phyloP scores from a whole-genome alignment of 1,139 yeast species.

The Hemisphaericaspora lyxosophila region DNA sequence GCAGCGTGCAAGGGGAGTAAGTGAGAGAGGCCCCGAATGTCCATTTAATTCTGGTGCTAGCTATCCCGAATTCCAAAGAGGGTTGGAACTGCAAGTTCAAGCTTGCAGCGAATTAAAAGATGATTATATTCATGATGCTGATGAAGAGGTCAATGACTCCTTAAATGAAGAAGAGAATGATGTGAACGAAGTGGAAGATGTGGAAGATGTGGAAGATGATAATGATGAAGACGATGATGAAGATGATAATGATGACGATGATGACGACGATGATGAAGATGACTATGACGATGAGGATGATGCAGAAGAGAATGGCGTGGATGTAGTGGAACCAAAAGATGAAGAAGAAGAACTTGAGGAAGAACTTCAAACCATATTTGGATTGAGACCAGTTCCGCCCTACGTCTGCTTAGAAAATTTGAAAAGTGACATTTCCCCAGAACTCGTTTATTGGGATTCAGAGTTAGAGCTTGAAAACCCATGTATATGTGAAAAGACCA shows the following conservation, averaged over 20 bases:
- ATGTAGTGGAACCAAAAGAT: neutral
- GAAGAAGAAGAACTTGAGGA: slow-evolving; percentile 3
- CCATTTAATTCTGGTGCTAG: no score
- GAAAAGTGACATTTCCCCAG: no score
- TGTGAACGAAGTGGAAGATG: slow-evolving; percentile 7
- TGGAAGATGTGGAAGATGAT: slow-evolving; percentile 5
- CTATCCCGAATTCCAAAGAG: no score
- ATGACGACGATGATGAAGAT: slow-evolving; percentile 3
- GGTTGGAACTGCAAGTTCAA: no score
- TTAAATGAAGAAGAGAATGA: slow-evolving; percentile 5
- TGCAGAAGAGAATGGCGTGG: neutral
- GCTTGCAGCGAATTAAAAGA: neutral
- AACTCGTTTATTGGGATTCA: no score
- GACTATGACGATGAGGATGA: slow-evolving; percentile 4
- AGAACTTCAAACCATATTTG: no score
- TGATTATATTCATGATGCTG: neutral
- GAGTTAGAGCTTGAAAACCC: no score
- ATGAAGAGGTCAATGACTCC: slow-evolving; percentile 6
- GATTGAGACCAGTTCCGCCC: no score
- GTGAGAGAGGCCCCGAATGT: no score
- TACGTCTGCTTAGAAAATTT: no score
- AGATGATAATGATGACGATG: slow-evolving; percentile 6
- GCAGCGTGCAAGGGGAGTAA: no score
- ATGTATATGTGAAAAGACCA: no score
- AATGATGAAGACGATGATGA: slow-evolving; percentile 2